phyloP scores from a whole-genome alignment of 441 rosid species.

The Metrosideros polymorpha region DNA sequence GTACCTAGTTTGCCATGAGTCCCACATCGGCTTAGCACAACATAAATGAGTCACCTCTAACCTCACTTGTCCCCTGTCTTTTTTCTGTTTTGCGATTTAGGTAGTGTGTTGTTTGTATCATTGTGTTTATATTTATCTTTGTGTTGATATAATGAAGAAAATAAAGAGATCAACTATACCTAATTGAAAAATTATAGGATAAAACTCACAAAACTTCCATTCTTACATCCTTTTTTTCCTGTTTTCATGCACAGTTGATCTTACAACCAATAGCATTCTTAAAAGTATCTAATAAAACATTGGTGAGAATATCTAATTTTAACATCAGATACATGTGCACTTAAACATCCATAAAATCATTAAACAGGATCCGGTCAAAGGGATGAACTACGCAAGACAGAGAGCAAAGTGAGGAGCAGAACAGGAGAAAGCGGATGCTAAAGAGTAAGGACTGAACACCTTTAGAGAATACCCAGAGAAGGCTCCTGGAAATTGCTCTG shows the following conservation, averaged over 20 bases:
- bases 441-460: slow-evolving; percentile 21
- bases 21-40: neutral
- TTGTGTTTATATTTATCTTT: neutral
- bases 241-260: neutral
- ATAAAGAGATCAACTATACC: neutral
- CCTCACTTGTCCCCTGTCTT: neutral
- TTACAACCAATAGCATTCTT: neutral
- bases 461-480: slow-evolving; percentile 74
- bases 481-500: slow-evolving; percentile 83
- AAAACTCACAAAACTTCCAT: neutral
- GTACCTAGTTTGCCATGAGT: neutral
- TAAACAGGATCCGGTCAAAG: neutral
- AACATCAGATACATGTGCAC: neutral
- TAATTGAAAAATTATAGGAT: neutral
- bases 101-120: neutral
- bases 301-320: neutral
- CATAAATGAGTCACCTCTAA: neutral
- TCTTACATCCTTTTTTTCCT: neutral
- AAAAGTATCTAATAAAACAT: neutral
- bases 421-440: neutral
- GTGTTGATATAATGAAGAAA: neutral
- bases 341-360: neutral
- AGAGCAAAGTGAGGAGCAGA: neutral
- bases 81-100: neutral
- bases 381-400: neutral